phyloP scores from a whole-genome alignment of 805 yeast species.

The Diddensiella transvaalensis region DNA sequence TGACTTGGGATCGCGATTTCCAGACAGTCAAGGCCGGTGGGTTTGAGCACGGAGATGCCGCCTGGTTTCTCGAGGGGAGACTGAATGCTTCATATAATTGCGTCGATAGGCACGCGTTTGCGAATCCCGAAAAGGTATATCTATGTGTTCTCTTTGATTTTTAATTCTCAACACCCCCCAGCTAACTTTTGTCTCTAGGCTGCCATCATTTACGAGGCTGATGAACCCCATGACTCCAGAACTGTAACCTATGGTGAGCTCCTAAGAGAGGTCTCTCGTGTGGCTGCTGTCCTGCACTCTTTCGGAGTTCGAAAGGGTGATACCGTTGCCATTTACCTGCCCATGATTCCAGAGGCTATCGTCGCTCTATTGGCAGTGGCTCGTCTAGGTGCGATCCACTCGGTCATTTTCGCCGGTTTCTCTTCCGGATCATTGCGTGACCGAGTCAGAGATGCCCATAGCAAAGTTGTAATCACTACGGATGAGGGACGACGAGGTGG shows the following conservation, averaged over 20 bases:
- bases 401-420: slow-evolving; percentile 96
- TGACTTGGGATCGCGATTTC: slow-evolving; percentile 80
- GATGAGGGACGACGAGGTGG: slow-evolving; percentile 97
- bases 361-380: slow-evolving; percentile 91
- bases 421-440: slow-evolving; percentile 89
- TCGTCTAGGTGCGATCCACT: slow-evolving; percentile 93
- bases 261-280: slow-evolving; percentile 75
- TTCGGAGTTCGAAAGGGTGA: slow-evolving; percentile 95
- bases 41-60: slow-evolving; percentile 69
- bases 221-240: slow-evolving; percentile 72
- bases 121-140: slow-evolving; percentile 67
- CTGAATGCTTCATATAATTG: slow-evolving; percentile 91
- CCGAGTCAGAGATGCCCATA: slow-evolving; percentile 83
- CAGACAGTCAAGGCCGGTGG: slow-evolving; percentile 59
- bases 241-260: slow-evolving; percentile 82
- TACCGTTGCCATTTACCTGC: slow-evolving; percentile 92
- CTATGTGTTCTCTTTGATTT: not conserved
- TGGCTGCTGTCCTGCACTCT: slow-evolving; percentile 76
- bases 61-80: slow-evolving; percentile 94
- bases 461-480: slow-evolving; percentile 83
- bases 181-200: slow-evolving; percentile 17
- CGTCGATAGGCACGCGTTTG: slow-evolving; percentile 92
- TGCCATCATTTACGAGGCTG: slow-evolving; percentile 82
- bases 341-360: slow-evolving; percentile 97
- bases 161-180: no score